Percentiles rank a stretch among this genome's conserved stretches.
These are phyloP conservation scores for Phialophora expanda DNA, from an alignment of 2,329 filamentous ascomycete genomes.

Conservation along the genomic window DNA sequence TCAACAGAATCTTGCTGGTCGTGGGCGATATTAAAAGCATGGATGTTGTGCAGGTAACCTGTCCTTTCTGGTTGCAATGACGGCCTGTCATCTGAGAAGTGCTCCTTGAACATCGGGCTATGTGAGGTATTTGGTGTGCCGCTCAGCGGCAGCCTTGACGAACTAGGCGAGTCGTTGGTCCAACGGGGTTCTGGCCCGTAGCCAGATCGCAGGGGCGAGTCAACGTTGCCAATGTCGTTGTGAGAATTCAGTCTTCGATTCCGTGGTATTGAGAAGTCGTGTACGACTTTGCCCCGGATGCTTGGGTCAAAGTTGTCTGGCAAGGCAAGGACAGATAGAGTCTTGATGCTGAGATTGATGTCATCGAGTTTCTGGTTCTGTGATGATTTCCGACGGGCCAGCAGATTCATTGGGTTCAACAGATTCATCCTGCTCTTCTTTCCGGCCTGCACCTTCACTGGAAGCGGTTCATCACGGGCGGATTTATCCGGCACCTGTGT, in stretches of 20 bases:
- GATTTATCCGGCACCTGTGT: conserved; percentile 18
- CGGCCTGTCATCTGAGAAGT: conserved; percentile 60
- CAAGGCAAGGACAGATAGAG: conserved; percentile 55
- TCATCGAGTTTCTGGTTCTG: conserved; percentile 59
- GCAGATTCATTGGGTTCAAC: conserved; percentile 65
- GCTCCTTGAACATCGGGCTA: conserved; percentile 65
- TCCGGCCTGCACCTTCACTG: conserved; percentile 44
- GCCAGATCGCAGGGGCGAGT: conserved; percentile 28
- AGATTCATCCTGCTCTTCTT: conserved; percentile 60
- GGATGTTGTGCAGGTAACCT: conserved; percentile 50
- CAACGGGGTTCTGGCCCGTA: conserved; percentile 17
- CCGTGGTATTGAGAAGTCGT: conserved; percentile 68
- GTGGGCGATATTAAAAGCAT: conserved; percentile 44
- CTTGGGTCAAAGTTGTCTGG: conserved; percentile 68
- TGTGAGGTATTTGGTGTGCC: conserved; percentile 44
- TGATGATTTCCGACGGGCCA: conserved; percentile 62
- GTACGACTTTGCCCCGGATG: conserved; percentile 66
- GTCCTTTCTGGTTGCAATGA: conserved; percentile 50
- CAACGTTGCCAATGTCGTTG: conserved; percentile 29
- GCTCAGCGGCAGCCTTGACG: conserved; percentile 8
- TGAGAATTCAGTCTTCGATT: conserved; percentile 51
- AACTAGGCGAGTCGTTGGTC: conserved; percentile 18
- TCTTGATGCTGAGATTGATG: conserved; percentile 56
- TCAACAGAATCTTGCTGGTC: conserved; percentile 42
- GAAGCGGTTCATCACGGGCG: conserved; percentile 27